Base-by-base conservation (phyloP, 805 yeast species). In the Starmerella etchellsii region DNA sequence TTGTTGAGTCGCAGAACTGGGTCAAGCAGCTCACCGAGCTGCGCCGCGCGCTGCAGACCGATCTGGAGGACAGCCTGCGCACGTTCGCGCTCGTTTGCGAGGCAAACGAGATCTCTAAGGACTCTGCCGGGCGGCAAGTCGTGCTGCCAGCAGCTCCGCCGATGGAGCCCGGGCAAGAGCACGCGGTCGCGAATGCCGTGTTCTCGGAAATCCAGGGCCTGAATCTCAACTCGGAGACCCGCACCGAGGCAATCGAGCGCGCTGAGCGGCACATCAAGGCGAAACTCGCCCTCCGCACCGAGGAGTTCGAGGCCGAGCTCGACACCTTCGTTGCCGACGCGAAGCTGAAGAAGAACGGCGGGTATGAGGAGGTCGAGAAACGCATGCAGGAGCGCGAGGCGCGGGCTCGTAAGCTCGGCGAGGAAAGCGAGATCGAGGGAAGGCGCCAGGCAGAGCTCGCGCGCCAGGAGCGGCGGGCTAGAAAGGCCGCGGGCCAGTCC, bases 1-100 rank as follows among this genome's bases (percentile, higher is more conserved):
- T 91, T 13, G 80, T 94, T 49, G 94, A 84, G 54, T 96, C 87
- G 54, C 97, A 91, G 58, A 93, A 88, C 50, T 84, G 84, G 58
- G 75, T 87, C 62, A 81, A 81, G 41, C 69, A 84, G 16, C 96
- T 88, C 59, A 95, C 84, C 53, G 94, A 83, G 45, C 70, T 93
- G 40, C 73, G 83, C 1, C 68, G 67, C 24, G 94, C 88, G 55
- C 62, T 91, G 47, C 73, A 70, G 31, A 91, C 83, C 47, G 99
- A 91, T 60, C 61, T 91, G 25, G 71, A 69, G 20, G 79, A 76
- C 52, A 91, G 94, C 1, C 67, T 68, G 34, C 94, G 85, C 54
- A 88, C 96, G 0, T 83, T 77, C 54, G 73, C 71, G 31, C 65
- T 91, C 30, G 87, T 91, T 2, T 37, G 40, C 21, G 47, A 47